Percentiles rank a stretch among this genome's conserved stretches.
Evolutionary conservation across 345 rosid genomes (phyloP).

Genomic region (Dimocarpus longan): DNA sequence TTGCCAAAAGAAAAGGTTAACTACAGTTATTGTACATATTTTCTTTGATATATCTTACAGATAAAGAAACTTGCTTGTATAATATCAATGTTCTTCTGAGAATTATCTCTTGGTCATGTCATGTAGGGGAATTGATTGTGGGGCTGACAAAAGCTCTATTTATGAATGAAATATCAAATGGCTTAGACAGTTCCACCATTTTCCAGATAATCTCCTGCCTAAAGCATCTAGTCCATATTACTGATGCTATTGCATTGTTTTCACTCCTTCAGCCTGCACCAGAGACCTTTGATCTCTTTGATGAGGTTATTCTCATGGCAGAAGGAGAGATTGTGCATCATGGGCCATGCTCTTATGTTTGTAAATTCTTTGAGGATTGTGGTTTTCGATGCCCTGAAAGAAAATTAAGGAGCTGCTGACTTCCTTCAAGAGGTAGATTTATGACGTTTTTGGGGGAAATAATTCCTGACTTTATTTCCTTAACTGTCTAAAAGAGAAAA

Average conservation of each 20-base stretch:
- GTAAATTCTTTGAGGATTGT: conserved; percentile 41
- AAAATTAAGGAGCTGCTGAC: conserved; percentile 52
- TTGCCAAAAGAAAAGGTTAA: conserved; percentile 40
- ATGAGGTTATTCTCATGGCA: too few relatives aligned
- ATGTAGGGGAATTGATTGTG: neutral
- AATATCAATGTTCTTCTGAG: neutral
- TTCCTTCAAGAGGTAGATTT: conserved; percentile 44
- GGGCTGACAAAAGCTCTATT: too few relatives aligned
- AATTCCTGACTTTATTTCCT: too few relatives aligned
- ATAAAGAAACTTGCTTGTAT: neutral
- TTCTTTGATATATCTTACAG: neutral
- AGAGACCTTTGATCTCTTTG: too few relatives aligned
- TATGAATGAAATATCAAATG: too few relatives aligned
- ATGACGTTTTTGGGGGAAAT: too few relatives aligned
- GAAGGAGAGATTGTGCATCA: conserved; percentile 30
- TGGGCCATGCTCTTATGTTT: conserved; percentile 44
- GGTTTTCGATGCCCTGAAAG: conserved; percentile 55
- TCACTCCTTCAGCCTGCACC: too few relatives aligned
- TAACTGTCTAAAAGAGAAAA: too few relatives aligned
- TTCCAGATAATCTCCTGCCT: too few relatives aligned
- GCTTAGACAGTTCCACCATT: too few relatives aligned
- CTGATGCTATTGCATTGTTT: too few relatives aligned
- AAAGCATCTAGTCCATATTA: too few relatives aligned
- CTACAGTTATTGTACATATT: conserved; percentile 24
- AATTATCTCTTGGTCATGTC: neutral